phyloP scores from a whole-genome alignment of 1,284 basidiomycete species.

The Gomphus sp. region DNA sequence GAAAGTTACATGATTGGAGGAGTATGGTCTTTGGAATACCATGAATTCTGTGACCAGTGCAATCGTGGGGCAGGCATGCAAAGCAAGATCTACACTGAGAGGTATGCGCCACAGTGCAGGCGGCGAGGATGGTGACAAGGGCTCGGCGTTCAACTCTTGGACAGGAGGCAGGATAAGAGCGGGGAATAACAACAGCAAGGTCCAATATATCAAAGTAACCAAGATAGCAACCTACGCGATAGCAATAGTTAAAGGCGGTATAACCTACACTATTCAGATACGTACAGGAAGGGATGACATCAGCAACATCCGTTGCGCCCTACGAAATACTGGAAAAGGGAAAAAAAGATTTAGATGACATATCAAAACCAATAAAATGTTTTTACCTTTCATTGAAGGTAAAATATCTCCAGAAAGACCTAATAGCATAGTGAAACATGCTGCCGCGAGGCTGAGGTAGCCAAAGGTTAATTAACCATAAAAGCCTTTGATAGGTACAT shows the following conservation, averaged over 20 bases:
- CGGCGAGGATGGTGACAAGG: conserved; percentile 26
- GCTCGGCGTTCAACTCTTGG: conserved; percentile 19
- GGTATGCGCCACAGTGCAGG: conserved; percentile 42
- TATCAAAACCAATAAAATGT: background rate
- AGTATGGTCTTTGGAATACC: conserved; percentile 54
- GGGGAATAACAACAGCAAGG: conserved; percentile 43
- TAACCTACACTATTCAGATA: conserved; percentile 1
- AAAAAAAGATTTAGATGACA: background rate
- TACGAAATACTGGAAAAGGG: conserved; percentile 28
- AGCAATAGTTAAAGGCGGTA: conserved; percentile 1
- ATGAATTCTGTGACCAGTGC: conserved; percentile 64
- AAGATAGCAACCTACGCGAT: conserved; percentile 47
- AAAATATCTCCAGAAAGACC: conserved; percentile 41
- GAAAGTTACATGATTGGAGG: too few species aligned
- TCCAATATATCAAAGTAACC: conserved; percentile 69
- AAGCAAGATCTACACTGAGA: conserved; percentile 49
- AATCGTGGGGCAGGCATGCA: conserved; percentile 60
- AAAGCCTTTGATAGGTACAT: too few species aligned
- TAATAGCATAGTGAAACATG: conserved; percentile 42
- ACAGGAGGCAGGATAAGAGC: conserved; percentile 37
- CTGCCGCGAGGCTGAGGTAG: conserved; percentile 34
- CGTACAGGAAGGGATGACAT: conserved; percentile 55
- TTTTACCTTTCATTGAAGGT: conserved; percentile 36
- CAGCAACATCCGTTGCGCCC: conserved; percentile 45
- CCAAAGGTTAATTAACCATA: too few species aligned